A percentile compares a stretch with the other conserved stretches of the same genome.
These are phyloP conservation scores for Fraxinus sp. DNA, from an alignment of 305 asterid genomes.

Conservation along the genomic window DNA sequence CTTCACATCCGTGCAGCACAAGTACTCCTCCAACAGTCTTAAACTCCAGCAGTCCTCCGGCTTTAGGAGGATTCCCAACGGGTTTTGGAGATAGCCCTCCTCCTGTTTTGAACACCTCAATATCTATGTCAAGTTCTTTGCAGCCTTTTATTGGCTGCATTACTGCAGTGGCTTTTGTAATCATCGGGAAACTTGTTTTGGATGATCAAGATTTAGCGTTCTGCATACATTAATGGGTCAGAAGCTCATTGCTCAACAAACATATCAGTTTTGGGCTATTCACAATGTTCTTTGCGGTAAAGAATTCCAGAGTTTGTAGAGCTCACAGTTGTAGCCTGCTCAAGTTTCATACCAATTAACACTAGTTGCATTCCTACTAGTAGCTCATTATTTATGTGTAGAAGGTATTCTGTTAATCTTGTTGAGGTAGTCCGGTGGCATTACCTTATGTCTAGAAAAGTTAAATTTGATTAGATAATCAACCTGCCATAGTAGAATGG, in stretches of 20 bases:
- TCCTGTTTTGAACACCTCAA: constrained; percentile 29
- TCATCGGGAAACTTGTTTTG: constrained; percentile 33
- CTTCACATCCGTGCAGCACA: constrained; percentile 26
- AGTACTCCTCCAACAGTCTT: constrained; percentile 48
- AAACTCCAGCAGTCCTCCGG: constrained; percentile 51
- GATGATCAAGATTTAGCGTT: constrained; percentile 19
- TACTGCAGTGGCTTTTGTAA: constrained; percentile 33
- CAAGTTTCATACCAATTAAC: constrained; percentile 12
- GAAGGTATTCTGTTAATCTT: constrained; percentile 15
- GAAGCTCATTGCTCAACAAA: constrained; percentile 23
- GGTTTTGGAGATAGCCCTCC: constrained; percentile 46
- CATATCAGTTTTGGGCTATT: constrained; percentile 39
- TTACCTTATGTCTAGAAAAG: constrained; percentile 14
- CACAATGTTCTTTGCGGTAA: constrained; percentile 34
- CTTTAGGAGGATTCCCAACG: constrained; percentile 42
- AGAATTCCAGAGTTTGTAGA: constrained; percentile 17
- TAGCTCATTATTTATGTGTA: constrained; percentile 20
- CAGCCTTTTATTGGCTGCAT: constrained; percentile 47
- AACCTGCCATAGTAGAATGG: constrained; percentile 9
- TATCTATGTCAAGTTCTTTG: constrained; percentile 40
- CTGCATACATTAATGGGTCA: background rate
- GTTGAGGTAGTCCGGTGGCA: constrained; percentile 1
- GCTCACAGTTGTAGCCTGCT: constrained; percentile 1
- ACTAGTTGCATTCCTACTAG: constrained; percentile 20
- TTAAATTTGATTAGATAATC: constrained; percentile 3